Evolutionary conservation across 176 grass and related monocot genomes (phyloP).

Genomic region (Avena insularis): DNA sequence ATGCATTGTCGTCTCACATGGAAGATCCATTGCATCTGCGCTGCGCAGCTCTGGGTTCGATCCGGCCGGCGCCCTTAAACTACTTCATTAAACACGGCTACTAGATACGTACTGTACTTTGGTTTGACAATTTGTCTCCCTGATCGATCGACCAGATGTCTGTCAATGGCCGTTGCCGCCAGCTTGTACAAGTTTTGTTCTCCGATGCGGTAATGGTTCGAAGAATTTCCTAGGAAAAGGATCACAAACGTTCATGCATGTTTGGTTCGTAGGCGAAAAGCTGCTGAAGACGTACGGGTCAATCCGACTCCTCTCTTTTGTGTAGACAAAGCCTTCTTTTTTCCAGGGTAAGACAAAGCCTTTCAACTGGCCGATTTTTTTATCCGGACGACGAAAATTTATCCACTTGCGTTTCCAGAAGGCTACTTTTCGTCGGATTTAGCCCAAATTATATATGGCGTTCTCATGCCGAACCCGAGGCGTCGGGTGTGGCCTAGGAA

Average conservation of each 20-base stretch:
- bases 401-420: no score
- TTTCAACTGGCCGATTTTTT: no score
- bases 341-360: no score
- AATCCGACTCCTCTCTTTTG: no score
- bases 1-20: background rate
- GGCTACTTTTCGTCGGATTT: no score
- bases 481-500: no score
- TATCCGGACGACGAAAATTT: no score
- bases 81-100: background rate
- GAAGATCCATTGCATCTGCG: conserved; percentile 31
- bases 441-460: no score
- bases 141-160: background rate
- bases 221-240: background rate
- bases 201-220: background rate
- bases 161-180: background rate
- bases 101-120: background rate
- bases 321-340: no score
- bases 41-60: background rate
- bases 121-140: background rate
- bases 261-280: background rate
- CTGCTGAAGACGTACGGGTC: background rate
- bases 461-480: no score
- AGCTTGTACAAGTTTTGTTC: background rate
- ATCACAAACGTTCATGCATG: no score
- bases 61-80: background rate